A percentile compares a stretch with the other conserved stretches of the same genome.
Conservation (phyloP, 352 stramenopile genomes). For the Phytophthora meadii region DNA sequence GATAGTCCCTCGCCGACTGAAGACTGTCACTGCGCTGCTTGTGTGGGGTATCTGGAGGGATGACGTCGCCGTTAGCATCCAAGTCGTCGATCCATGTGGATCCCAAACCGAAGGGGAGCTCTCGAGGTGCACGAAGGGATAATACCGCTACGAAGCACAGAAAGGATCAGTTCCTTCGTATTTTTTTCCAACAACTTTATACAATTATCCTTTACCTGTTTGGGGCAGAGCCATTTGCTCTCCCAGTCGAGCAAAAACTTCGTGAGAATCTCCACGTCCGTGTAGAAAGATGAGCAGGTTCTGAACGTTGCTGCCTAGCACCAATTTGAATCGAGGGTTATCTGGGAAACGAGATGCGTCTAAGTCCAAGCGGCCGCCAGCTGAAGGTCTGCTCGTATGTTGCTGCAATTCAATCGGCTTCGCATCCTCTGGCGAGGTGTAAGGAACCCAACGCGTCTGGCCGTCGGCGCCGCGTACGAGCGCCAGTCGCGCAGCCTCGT, state of each 20-base stretch:
- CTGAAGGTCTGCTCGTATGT: slow-evolving; percentile 8
- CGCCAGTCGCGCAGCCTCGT: slow-evolving; percentile 34
- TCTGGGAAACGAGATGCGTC: slow-evolving; percentile 26
- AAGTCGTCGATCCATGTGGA: slow-evolving; percentile 66
- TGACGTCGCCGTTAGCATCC: slow-evolving; percentile 55
- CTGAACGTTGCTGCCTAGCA: slow-evolving; percentile 33
- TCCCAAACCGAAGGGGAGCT: slow-evolving; percentile 66
- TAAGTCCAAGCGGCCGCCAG: slow-evolving; percentile 31
- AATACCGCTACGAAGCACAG: slow-evolving; percentile 39
- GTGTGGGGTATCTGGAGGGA: slow-evolving; percentile 46
- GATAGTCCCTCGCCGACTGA: slow-evolving; percentile 35
- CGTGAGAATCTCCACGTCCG: slow-evolving; percentile 63
- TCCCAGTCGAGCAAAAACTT: slow-evolving; percentile 56
- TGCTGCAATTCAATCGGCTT: slow-evolving; percentile 25
- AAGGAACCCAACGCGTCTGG: slow-evolving; percentile 29
- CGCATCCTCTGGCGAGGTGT: slow-evolving; percentile 7
- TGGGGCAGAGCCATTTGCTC: slow-evolving; percentile 67
- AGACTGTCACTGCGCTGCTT: slow-evolving; percentile 58
- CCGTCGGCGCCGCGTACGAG: slow-evolving; percentile 30
- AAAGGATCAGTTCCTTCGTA: background rate
- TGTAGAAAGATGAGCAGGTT: slow-evolving; percentile 74
- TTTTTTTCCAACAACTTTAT: background rate
- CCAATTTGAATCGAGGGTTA: slow-evolving; percentile 35
- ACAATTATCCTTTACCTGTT: slow-evolving; percentile 47
- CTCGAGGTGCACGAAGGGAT: slow-evolving; percentile 56